Evolutionary conservation across 805 yeast genomes (phyloP), one percentile per base, ranked within the genome.

Genomic region (Ogataea nakhonphanomensis): DNA sequence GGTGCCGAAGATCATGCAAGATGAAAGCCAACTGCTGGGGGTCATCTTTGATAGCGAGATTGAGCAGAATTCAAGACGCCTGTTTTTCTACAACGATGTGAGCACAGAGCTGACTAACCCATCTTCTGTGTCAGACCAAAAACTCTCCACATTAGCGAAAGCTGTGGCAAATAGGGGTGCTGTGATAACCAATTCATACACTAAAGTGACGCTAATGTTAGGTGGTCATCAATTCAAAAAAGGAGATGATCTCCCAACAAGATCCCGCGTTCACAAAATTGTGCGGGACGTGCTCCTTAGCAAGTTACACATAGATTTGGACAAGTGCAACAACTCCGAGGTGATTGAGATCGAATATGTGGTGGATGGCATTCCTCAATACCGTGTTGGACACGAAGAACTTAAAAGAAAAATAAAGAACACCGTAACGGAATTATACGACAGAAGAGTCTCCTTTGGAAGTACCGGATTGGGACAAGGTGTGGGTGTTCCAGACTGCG

Each of bases 21-120:
- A 70, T 33, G 54, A 54, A 1, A 79, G 81, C 48, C 68, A 74
- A 13, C 63, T 89, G 11, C 66, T 91, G 23, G 99, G 99, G 3
- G 87, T 88, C 5, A 88, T 93, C 13, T 91, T 83, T 63, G 98
- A 91, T 60, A 86, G 96, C 1, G 88, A 87, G 39, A 76, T 87
- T 15, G 93, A 85, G 54, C 73, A 75, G 12, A 74, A 78, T 36
- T 62, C 75, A 13, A 45, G 45, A 13, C 43, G 40, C 13, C 24
- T 60, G 7, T 49, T 61, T 26, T 51, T 49, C 17, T 46, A 45
- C 39, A 41, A 39, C 14, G 56, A 54, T 20, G 53, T 49, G 4
- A 26, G 37, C 13, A 32, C 45, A 8, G 41, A 43, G 5, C 25
- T 55, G 14, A 31, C 49, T 7, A 12, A 14, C 15, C 22, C 30